Conservation (phyloP, 2,329 filamentous ascomycete species). For the Karstenula rhodostoma region DNA sequence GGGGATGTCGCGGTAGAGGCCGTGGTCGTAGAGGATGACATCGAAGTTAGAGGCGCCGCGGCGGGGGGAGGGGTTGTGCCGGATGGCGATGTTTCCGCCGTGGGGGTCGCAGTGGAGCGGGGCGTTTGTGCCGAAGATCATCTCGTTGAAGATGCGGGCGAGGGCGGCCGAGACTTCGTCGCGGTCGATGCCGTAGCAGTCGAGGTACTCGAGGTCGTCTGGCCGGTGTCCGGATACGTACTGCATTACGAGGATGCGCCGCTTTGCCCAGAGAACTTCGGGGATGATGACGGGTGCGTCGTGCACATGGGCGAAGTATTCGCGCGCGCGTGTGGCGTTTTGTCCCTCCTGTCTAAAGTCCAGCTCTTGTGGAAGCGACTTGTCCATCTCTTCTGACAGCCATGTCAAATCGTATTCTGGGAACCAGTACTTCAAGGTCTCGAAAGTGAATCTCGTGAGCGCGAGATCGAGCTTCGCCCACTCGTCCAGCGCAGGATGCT, state of each 20-base stretch:
- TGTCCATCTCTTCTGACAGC: conserved; percentile 92
- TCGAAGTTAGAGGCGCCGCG: conserved; percentile 80
- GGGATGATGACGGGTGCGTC: conserved; percentile 87
- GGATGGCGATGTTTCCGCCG: conserved; percentile 93
- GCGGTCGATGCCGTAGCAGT: conserved; percentile 85
- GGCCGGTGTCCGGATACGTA: conserved; percentile 85
- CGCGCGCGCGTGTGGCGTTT: conserved; percentile 80
- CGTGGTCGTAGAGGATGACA: conserved; percentile 95
- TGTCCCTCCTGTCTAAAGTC: conserved; percentile 86
- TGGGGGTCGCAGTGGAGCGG: conserved; percentile 97
- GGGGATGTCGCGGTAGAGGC: conserved; percentile 92
- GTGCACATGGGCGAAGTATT: conserved; percentile 79
- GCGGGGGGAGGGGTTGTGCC: conserved; percentile 70
- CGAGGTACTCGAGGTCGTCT: conserved; percentile 88
- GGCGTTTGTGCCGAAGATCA: conserved; percentile 93
- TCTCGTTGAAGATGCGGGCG: conserved; percentile 95
- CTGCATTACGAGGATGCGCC: conserved; percentile 94
- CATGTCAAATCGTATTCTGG: conserved; percentile 98
- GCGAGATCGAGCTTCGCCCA: conserved; percentile 90
- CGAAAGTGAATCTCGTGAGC: conserved; percentile 88
- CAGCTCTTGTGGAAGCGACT: conserved; percentile 87
- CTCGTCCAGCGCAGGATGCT: conserved; percentile 87
- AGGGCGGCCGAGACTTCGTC: conserved; percentile 94
- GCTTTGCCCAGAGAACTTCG: conserved; percentile 85
- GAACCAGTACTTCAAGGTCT: conserved; percentile 89